Percentiles rank a stretch among this genome's conserved stretches.
phyloP scores from a whole-genome alignment of 164 flowering plant species.

The Berberis vulgaris region DNA sequence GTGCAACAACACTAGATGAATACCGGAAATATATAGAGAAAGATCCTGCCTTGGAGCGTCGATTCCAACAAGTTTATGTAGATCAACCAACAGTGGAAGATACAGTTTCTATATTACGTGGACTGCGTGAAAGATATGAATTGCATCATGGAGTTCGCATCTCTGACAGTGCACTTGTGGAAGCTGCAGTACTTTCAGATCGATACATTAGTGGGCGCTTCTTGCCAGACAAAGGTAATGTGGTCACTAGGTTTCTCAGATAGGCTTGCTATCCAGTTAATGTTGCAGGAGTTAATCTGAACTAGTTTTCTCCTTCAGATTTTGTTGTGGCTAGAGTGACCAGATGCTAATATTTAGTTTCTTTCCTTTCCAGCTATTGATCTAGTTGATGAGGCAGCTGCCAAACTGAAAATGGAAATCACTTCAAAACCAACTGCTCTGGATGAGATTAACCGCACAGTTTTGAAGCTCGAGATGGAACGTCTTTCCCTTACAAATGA shows the following conservation, averaged over 20 bases:
- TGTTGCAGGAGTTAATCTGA: no score
- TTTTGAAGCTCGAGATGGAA: constrained; percentile 10
- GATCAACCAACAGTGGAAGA: constrained; percentile 10
- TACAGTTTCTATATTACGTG: constrained; percentile 8
- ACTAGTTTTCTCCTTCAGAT: no score
- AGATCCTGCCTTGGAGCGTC: constrained; percentile 11
- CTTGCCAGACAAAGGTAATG: constrained; percentile 10
- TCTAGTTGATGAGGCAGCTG: constrained; percentile 11
- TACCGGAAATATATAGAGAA: constrained; percentile 10
- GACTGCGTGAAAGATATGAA: constrained; percentile 9
- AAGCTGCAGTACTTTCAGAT: constrained; percentile 10
- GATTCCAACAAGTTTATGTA: constrained; percentile 11
- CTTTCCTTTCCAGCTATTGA: constrained; percentile 8
- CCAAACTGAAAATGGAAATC: constrained; percentile 11
- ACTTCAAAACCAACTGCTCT: constrained; percentile 10
- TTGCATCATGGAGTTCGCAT: constrained; percentile 10
- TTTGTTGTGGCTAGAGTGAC: no score
- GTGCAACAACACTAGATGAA: constrained; percentile 10
- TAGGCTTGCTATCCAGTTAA: no score
- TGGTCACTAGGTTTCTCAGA: neutral
- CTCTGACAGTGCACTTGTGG: constrained; percentile 9
- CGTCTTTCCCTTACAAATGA: constrained; percentile 7
- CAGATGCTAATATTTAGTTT: neutral
- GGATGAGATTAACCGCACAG: constrained; percentile 8
- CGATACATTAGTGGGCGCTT: constrained; percentile 11